Evolutionary conservation across 2,329 filamentous ascomycete genomes (phyloP).

Genomic region (Cladosporium phlei): DNA sequence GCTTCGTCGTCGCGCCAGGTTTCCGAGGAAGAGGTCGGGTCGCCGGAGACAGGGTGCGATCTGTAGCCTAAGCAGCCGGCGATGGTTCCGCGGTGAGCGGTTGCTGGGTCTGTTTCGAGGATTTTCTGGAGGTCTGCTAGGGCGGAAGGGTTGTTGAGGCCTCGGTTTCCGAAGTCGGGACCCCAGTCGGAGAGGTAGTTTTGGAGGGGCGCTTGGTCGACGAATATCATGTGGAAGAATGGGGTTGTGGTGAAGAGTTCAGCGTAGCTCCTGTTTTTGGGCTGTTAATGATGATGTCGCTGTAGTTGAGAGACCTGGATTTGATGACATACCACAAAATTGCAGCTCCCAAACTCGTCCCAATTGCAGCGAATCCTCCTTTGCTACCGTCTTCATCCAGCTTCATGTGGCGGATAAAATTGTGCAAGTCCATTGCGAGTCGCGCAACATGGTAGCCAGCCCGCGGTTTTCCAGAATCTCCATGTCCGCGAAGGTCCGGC

Average conservation of each 20-base stretch:
- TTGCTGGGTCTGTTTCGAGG: not conserved
- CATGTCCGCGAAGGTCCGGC: conserved; percentile 6
- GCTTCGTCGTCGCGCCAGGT: conserved; percentile 1
- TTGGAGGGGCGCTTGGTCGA: conserved; percentile 10
- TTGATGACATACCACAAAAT: not conserved
- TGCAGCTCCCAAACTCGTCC: conserved; percentile 5
- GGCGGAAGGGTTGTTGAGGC: conserved; percentile 2
- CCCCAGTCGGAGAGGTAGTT: conserved; percentile 11
- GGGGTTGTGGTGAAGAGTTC: conserved; percentile 3
- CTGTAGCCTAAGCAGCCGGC: conserved; percentile 6
- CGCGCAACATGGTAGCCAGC: conserved; percentile 4
- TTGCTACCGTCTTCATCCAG: not conserved
- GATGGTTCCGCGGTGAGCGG: conserved; percentile 8
- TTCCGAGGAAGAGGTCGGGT: not conserved
- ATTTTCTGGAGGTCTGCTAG: not conserved
- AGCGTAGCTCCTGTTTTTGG: conserved; percentile 11
- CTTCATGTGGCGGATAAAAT: conserved; percentile 7
- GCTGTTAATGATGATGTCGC: not conserved
- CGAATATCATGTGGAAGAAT: conserved; percentile 7
- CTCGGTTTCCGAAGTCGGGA: conserved; percentile 1
- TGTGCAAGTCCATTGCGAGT: conserved; percentile 7
- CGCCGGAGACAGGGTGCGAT: not conserved
- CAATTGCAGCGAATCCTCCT: not conserved
- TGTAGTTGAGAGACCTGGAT: not conserved
- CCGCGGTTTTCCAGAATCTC: conserved; percentile 4